Evolutionary conservation across 140 eudicot genomes (phyloP), one percentile per base, ranked within the genome.

Genomic region (Stevia rebaudiana): DNA sequence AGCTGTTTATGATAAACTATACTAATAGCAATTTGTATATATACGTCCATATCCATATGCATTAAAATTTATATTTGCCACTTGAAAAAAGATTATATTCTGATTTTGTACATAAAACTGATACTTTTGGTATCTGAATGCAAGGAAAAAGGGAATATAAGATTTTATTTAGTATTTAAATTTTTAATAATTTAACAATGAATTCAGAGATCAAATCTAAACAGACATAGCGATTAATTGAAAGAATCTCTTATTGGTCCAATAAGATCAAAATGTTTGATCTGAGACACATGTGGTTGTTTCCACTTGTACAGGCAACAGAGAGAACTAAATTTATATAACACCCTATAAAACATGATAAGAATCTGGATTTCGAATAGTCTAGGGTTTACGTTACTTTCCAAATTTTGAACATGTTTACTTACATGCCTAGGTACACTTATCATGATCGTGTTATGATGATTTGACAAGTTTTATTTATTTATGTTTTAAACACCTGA

Each of bases 21-120:
- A 5, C 25, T 13, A 25, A 25, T 25, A 3, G 21, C 22, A 13
- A 15, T 13, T 54, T 54, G 41, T 7, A 54, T 54, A 30, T 55
- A 55, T 13, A 13, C 7, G 37, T 55, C 62, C 62, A 55, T 12
- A 11, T 52, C 35, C 59, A 54, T 6, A 28, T 28, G 33, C 33
- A 28, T 30, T 30, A 18, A 55, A 54, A 0, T 55, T 30, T 55
- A 2, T 55, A 28, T 28, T 55, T 55, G 42, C 5, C 62, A 55
- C 62, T 15, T 13, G 15, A 30, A 21, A 55, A 55, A 28, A 55
- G 42, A 55, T 55, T 55, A 55, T 15, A n/a, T 55, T 55, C 41
- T 28, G 12, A 30, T 30, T 13, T 28, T 2, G 22, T 28, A 24
- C 22, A 44, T 44, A 11, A 16, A 44, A 44, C 5, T 24, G 8